Evolutionary conservation across 2,329 filamentous ascomycete species (phyloP).

Genomic region (Penicillium brevicompactum): DNA sequence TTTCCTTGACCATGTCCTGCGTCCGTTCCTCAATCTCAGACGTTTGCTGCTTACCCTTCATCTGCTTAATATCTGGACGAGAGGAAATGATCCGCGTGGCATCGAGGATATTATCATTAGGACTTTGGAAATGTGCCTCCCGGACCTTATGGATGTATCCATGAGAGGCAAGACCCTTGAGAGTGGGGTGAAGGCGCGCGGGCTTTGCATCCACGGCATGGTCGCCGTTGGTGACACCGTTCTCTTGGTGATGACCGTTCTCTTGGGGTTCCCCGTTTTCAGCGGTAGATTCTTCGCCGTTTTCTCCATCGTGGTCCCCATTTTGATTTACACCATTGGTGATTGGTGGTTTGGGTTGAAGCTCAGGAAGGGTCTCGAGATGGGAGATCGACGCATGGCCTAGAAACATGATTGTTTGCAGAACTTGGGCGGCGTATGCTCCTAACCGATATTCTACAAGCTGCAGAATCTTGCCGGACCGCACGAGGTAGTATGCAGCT

Average conservation of each 20-base stretch:
- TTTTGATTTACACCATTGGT: conserved; percentile 28
- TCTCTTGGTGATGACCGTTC: conserved; percentile 43
- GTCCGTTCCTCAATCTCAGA: conserved; percentile 34
- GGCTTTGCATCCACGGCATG: conserved; percentile 22
- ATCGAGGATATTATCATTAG: conserved; percentile 43
- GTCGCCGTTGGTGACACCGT: conserved; percentile 31
- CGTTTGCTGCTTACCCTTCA: conserved; percentile 44
- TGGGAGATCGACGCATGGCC: conserved; percentile 68
- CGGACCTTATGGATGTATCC: conserved; percentile 44
- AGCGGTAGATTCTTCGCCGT: conserved; percentile 6
- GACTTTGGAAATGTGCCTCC: conserved; percentile 45
- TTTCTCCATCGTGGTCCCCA: conserved; percentile 23
- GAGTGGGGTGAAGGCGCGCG: conserved; percentile 37
- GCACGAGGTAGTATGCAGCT: conserved; percentile 78
- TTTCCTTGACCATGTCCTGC: conserved; percentile 34
- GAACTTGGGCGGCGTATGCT: conserved; percentile 69
- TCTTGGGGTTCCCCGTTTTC: not conserved
- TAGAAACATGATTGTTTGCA: conserved; percentile 73
- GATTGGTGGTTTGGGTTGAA: conserved; percentile 25
- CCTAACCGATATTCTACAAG: conserved; percentile 75
- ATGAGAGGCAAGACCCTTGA: conserved; percentile 44
- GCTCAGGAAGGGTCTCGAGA: conserved; percentile 44
- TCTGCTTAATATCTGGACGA: conserved; percentile 31
- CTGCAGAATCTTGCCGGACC: conserved; percentile 78
- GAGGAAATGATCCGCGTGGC: conserved; percentile 36